phyloP scores from a whole-genome alignment of 768 basidiomycete species.

The Mycena venus region DNA sequence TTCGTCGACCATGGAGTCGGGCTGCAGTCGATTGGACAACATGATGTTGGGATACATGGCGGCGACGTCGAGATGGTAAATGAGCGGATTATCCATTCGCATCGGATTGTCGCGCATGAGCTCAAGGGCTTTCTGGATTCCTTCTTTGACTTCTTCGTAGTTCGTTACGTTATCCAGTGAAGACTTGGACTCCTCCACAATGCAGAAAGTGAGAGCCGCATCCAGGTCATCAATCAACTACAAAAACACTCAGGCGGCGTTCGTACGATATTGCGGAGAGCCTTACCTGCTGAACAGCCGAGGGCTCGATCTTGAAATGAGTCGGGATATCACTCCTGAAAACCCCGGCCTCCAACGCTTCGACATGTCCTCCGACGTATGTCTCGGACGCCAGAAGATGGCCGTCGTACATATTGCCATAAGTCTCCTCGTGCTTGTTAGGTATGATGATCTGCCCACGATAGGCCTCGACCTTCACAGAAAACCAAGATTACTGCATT shows the following conservation, averaged over 20 bases:
- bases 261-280: not conserved
- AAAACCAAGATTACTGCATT: slow-evolving; percentile 7
- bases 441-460: slow-evolving; percentile 96
- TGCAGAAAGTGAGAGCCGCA: slow-evolving; percentile 89
- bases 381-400: slow-evolving; percentile 98
- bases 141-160: slow-evolving; percentile 90
- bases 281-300: slow-evolving; percentile 84
- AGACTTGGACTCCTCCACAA: slow-evolving; percentile 86
- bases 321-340: slow-evolving; percentile 96
- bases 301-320: slow-evolving; percentile 94
- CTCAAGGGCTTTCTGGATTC: slow-evolving; percentile 85
- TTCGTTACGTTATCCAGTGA: slow-evolving; percentile 90
- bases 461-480: slow-evolving; percentile 91
- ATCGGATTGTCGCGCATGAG: slow-evolving; percentile 92
- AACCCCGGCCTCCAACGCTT: slow-evolving; percentile 97
- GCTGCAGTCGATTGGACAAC: slow-evolving; percentile 98
- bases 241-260: slow-evolving; percentile 2
- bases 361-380: slow-evolving; percentile 98
- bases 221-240: slow-evolving; percentile 96
- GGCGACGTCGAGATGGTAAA: slow-evolving; percentile 98
- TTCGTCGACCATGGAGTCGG: slow-evolving; percentile 97
- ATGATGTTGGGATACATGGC: slow-evolving; percentile 99
- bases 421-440: slow-evolving; percentile 93
- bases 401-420: slow-evolving; percentile 94
- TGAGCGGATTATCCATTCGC: slow-evolving; percentile 91